Evolutionary conservation across 2,329 filamentous ascomycete species (phyloP), one percentile per base, ranked within the genome.

Genomic region (Exophiala aquamarina): DNA sequence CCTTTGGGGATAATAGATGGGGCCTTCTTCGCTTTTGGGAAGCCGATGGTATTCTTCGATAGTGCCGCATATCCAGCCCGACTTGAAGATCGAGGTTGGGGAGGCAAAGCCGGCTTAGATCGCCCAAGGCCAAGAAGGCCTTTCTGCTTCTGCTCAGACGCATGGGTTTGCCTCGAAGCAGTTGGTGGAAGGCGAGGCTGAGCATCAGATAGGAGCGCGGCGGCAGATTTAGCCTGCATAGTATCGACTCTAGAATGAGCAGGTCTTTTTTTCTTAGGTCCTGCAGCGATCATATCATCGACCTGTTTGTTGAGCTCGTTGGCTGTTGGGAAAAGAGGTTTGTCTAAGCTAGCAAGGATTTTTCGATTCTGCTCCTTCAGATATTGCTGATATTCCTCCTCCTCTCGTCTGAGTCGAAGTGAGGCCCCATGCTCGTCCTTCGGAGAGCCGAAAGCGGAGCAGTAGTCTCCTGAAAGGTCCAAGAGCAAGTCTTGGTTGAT

Each of bases 21-120:
- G 2, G 75, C 70, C 9, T 72, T 70, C 26, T 88, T 81, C 26
- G 91, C 90, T 65, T 86, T 89, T 46, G 81, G 87, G 64, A 95
- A 95, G 13, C 91, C 91, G 33, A 95, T 77, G 0, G 90, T 95
- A 45, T 82, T 91, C 54, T 84, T 82, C 2, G 90, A 95, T 4
- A 82, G 83, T 4, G 79, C 80, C 17, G 80, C 76, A 1, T 86
- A 78, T 74, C 7, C 76, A 76, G 54, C 81, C 79, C 37, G 82
- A 79, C 57, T 79, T 74, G 8, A 66, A 62, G n/a, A 74, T 74
- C 1, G 74, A 68, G 50, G 77, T 77, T 6, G 72, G 68, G 2
- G 74, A 68, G 4, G 68, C 58, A 9, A 13, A 8, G 38, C 18
- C 23, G 34, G 34, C 18, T 44, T 47, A 3, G 41, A 26, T 29